Evolutionary conservation across 2,329 filamentous ascomycete genomes (phyloP), one percentile per base, ranked within the genome.

Genomic region (Paraconiothyrium sp.): DNA sequence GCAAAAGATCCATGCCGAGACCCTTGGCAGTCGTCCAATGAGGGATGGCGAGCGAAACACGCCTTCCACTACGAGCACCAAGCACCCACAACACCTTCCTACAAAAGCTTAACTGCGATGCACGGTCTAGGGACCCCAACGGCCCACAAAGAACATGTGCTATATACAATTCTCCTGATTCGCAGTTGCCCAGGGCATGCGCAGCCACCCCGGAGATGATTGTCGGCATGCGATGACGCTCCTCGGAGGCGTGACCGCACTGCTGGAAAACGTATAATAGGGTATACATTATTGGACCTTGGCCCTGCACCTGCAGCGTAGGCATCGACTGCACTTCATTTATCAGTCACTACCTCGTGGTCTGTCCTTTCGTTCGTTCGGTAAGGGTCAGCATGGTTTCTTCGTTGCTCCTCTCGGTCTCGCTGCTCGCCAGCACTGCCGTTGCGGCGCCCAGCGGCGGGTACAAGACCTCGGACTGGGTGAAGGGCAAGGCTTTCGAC

Each of bases 401-500:
- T 49, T 49, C 57, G 41, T 20, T 62, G 11, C 27, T 67, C 11
- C 46, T 70, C 2, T 65, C 64, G 10, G 49, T 69, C 52, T 64
- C 54, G 22, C 58, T 65, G 57, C 47, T 63, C 41, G 57, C 57
- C 8, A 13, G 10, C 54, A 24, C 41, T 47, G 32, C 54, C n/a
- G 30, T 51, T 48, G 54, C 49, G 27, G 50, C 41, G 1, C 43
- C 41, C 32, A 32, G 39, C 8, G 37, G 24, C 8, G 50, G 20
- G 41, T 32, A 43, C 56, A 51, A 54, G 41, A 62, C 61, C 10
- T 87, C 84, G 35, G 89, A 84, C 74, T 75, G 88, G 70, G 88
- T 93, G 55, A 84, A 87, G 73, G 92, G 92, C 64, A 88, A 89
- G 73, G 88, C 84, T 0, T 94, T 94, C 73, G 86, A 93, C 73